Evolutionary conservation across 2,329 filamentous ascomycete genomes (phyloP).

Genomic region (Macrophomina phaseolina): DNA sequence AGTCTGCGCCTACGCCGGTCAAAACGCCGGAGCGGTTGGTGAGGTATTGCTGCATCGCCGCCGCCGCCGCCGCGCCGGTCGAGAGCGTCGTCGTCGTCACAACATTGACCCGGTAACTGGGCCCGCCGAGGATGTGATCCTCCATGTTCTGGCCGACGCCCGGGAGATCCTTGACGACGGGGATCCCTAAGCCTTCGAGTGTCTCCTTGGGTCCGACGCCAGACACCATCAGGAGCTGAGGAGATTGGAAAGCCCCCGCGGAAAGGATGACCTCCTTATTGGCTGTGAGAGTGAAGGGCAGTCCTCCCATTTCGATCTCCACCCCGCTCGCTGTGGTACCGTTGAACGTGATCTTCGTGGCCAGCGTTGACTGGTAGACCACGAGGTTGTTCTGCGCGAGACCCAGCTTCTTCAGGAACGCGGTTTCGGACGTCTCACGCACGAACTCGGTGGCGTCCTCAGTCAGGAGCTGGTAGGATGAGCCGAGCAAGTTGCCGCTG

Average conservation of each 20-base stretch:
- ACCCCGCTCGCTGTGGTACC: slow-evolving; percentile 34
- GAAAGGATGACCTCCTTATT: slow-evolving; percentile 53
- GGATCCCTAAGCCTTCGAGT: slow-evolving; percentile 35
- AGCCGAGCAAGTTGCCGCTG: slow-evolving; percentile 33
- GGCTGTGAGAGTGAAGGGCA: slow-evolving; percentile 33
- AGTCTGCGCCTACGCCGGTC: slow-evolving; percentile 33
- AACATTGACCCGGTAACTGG: slow-evolving; percentile 33
- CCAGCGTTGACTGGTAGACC: slow-evolving; percentile 17
- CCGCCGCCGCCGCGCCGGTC: slow-evolving; percentile 27
- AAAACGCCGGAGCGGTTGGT: not conserved
- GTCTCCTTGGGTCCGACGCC: slow-evolving; percentile 42
- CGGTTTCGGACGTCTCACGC: slow-evolving; percentile 32
- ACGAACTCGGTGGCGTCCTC: slow-evolving; percentile 23
- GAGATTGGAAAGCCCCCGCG: slow-evolving; percentile 50
- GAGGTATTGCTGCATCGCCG: slow-evolving; percentile 26
- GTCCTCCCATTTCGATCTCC: slow-evolving; percentile 26
- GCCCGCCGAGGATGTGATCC: slow-evolving; percentile 34
- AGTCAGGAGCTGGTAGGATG: slow-evolving; percentile 29
- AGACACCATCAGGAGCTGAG: slow-evolving; percentile 49
- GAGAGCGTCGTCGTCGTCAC: slow-evolving; percentile 29
- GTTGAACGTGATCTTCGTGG: slow-evolving; percentile 34
- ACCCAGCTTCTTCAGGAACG: slow-evolving; percentile 30
- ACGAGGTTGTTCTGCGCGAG: slow-evolving; percentile 28
- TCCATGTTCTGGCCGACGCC: slow-evolving; percentile 35
- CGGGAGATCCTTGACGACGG: slow-evolving; percentile 30